Percentiles rank a stretch among this genome's conserved stretches.
These are phyloP conservation scores for Hippophae gyantsensis DNA, from an alignment of 306 rosid genomes.

Conservation along the genomic window DNA sequence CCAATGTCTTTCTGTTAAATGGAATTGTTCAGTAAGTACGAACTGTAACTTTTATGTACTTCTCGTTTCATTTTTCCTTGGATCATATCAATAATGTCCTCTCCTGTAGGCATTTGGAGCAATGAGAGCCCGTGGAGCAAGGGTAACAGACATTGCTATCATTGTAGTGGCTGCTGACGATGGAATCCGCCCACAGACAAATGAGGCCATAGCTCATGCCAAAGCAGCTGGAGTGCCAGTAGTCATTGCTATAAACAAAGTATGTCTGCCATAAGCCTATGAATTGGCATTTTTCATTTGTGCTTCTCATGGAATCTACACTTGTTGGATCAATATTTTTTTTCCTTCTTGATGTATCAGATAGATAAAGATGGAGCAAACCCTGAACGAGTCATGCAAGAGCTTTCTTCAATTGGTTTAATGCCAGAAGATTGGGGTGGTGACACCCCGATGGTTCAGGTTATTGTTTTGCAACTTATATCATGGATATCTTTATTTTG, in stretches of 20 bases:
- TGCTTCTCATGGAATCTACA: conserved; percentile 19
- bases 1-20: conserved; percentile 10
- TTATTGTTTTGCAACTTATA: conserved; percentile 23
- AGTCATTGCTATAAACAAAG: conserved; percentile 91
- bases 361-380: conserved; percentile 94
- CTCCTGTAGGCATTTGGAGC: conserved; percentile 94
- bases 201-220: conserved; percentile 97
- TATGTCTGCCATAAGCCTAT: conserved; percentile 19
- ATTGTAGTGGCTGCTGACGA: conserved; percentile 98
- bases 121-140: conserved; percentile 99
- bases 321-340: conserved; percentile 11
- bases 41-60: conserved; percentile 3
- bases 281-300: conserved; percentile 1
- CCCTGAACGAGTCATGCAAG: conserved; percentile 95
- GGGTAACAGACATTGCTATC: conserved; percentile 91
- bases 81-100: conserved; percentile 28
- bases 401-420: conserved; percentile 84
- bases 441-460: conserved; percentile 92
- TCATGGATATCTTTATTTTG: conserved; percentile 14
- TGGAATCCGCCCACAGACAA: conserved; percentile 97
- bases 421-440: conserved; percentile 99
- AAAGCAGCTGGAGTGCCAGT: conserved; percentile 95
- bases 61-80: not conserved
- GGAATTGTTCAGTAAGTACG: conserved; percentile 9
- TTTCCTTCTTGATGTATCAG: conserved; percentile 31